Percentiles rank a stretch among this genome's conserved stretches.
Conservation (phyloP, 2,329 filamentous ascomycete genomes). For the Stagonosporopsis rhizophila region DNA sequence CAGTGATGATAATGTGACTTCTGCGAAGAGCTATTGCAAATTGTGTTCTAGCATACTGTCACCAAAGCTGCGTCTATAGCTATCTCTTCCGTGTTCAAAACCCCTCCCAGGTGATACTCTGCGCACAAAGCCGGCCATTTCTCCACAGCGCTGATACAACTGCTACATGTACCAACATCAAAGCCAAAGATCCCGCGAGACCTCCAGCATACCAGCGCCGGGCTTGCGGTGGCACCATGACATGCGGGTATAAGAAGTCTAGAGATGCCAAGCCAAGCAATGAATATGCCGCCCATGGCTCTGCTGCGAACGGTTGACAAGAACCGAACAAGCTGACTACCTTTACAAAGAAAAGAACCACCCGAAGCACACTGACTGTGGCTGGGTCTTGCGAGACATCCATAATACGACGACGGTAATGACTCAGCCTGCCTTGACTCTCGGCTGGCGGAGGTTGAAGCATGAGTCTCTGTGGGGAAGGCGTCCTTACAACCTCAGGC, state of each 20-base stretch:
- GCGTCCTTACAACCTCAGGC: constrained; percentile 24
- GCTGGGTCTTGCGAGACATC: constrained; percentile 40
- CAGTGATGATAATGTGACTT: not conserved
- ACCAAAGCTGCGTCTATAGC: not conserved
- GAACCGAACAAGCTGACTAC: constrained; percentile 68
- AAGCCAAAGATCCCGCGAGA: constrained; percentile 49
- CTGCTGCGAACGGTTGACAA: constrained; percentile 76
- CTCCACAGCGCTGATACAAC: constrained; percentile 51
- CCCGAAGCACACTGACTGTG: constrained; percentile 53
- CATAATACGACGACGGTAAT: constrained; percentile 4
- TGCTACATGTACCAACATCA: constrained; percentile 57
- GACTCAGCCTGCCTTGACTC: not conserved
- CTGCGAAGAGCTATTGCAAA: not conserved
- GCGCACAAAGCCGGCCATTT: constrained; percentile 43
- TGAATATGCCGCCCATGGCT: constrained; percentile 68
- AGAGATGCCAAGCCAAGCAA: constrained; percentile 72
- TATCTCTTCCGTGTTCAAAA: constrained; percentile 9
- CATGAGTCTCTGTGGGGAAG: constrained; percentile 40
- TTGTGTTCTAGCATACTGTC: not conserved
- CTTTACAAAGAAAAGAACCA: constrained; percentile 73
- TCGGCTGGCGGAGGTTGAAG: constrained; percentile 42
- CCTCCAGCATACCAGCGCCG: constrained; percentile 37
- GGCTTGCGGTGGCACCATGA: constrained; percentile 13
- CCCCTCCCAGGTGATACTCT: constrained; percentile 31
- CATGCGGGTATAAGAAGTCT: constrained; percentile 58